A percentile compares a stretch with the other conserved stretches of the same genome.
Evolutionary conservation across 1,284 basidiomycete species (phyloP).

Genomic region (Apiotrichum mycotoxinovorans): DNA sequence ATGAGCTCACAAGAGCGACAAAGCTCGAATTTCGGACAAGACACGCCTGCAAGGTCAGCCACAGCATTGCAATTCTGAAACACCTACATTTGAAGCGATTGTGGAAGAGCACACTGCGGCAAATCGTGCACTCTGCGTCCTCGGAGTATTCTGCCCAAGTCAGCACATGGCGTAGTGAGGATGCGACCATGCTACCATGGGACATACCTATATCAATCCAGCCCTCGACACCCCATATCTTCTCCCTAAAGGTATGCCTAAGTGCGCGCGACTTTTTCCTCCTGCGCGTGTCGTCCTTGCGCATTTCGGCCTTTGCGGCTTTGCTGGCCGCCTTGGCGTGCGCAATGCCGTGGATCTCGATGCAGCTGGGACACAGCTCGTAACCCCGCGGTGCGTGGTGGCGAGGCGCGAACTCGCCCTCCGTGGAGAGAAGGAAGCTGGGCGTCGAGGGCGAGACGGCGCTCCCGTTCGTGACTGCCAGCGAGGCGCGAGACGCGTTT

Average conservation of each 20-base stretch:
- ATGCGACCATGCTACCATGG: background rate
- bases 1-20: constrained; percentile 77
- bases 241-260: constrained; percentile 78
- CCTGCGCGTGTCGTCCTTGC: constrained; percentile 34
- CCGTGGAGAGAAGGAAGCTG: constrained; percentile 4
- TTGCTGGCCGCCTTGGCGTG: constrained; percentile 57
- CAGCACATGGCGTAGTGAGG: background rate
- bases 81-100: constrained; percentile 74
- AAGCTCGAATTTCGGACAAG: constrained; percentile 71
- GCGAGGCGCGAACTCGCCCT: constrained; percentile 1
- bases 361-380: constrained; percentile 74
- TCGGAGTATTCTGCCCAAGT: constrained; percentile 57
- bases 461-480: constrained; percentile 19
- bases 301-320: constrained; percentile 42
- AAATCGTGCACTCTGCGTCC: constrained; percentile 69
- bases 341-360: constrained; percentile 68
- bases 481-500: constrained; percentile 17
- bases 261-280: constrained; percentile 58
- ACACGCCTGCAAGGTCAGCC: constrained; percentile 51
- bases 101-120: constrained; percentile 59
- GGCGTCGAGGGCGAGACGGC: constrained; percentile 19
- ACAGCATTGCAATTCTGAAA: background rate
- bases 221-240: constrained; percentile 70
- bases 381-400: constrained; percentile 57
- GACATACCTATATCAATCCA: constrained; percentile 81